A percentile compares a stretch with the other conserved stretches of the same genome.
Evolutionary conservation across 495 filamentous ascomycete species (phyloP).

Genomic region (Aspergillus diversus): DNA sequence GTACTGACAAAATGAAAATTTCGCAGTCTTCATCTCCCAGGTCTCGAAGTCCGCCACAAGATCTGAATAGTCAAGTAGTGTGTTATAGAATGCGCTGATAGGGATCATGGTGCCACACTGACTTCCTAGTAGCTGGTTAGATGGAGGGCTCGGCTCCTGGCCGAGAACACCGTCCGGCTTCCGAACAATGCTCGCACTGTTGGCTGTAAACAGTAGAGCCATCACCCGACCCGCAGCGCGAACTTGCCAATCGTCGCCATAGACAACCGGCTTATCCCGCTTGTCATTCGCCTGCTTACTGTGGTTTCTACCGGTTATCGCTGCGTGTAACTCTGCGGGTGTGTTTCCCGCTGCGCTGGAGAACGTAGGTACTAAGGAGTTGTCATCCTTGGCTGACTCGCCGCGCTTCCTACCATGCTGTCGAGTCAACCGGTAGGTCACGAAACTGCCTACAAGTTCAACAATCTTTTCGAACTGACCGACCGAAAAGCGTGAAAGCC

Average conservation of each 20-base stretch:
- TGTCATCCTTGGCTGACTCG: slow-evolving; percentile 56
- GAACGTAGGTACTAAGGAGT: slow-evolving; percentile 72
- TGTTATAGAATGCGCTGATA: slow-evolving; percentile 86
- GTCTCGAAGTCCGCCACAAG: slow-evolving; percentile 85
- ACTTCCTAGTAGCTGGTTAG: slow-evolving; percentile 43
- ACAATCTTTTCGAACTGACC: slow-evolving; percentile 71
- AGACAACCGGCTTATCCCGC: slow-evolving; percentile 59
- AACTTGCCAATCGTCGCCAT: slow-evolving; percentile 91
- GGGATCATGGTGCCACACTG: slow-evolving; percentile 68
- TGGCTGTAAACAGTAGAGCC: slow-evolving; percentile 82
- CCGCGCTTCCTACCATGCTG: slow-evolving; percentile 71
- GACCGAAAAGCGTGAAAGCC: slow-evolving; percentile 77
- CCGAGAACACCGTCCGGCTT: slow-evolving; percentile 33
- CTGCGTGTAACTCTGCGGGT: slow-evolving; percentile 76
- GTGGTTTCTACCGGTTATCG: slow-evolving; percentile 63
- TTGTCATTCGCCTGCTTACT: slow-evolving; percentile 47
- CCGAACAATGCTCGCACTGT: slow-evolving; percentile 56
- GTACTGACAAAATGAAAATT: slow-evolving; percentile 92
- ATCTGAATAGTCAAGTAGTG: slow-evolving; percentile 81
- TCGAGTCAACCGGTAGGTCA: slow-evolving; percentile 78
- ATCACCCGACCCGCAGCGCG: slow-evolving; percentile 80
- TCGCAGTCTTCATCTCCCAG: slow-evolving; percentile 77
- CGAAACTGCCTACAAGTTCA: slow-evolving; percentile 76
- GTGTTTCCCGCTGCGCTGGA: slow-evolving; percentile 60
- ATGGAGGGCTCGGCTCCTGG: slow-evolving; percentile 28